Base-by-base conservation (phyloP, 768 basidiomycete species). In the Neoboletus brunneissimus region DNA sequence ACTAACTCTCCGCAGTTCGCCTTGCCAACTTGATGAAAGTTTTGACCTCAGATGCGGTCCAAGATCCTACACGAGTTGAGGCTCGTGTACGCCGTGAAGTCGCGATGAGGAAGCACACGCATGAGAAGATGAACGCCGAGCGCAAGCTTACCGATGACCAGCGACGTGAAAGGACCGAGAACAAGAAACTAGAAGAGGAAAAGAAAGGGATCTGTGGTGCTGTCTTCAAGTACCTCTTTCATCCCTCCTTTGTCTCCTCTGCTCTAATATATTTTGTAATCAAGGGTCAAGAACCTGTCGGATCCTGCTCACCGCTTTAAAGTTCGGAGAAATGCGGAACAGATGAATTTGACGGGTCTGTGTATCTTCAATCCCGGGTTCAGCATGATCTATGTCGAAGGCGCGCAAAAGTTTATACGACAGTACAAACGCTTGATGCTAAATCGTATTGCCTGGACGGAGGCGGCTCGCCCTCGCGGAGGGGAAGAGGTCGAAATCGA, bases 21-120 rank as follows among this genome's bases (percentile, higher is more conserved):
- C 78, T 99, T 57, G 84, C 91, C 41, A 99, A 99, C 72, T 73
- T 98, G 69, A 98, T 98, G 95, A 94, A 93, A 67, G 97, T 99
- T 16, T 78, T 99, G 27, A 98, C 97, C 0, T 91, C 91, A 10
- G 94, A 98, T 66, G 96, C 95, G 0, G 88, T 99, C 25, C 91
- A 94, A 81, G 97, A 98, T 69, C 97, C 97, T 0, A 99, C 97
- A 2, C 87, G 94, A 49, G 93, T 99, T 4, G 97, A 99, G 71
- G 96, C 96, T 6, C 88, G 92, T 32, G 95, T 99, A 15, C 81
- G 94, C 45, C 81, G 91, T 34, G 97, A 99, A 71, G 96, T 98
- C 29, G 90, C 91, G 0, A 88, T 87, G 78, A 82, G 97, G 59
- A 88, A 88, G 66, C 86, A 93, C 61, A 81, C 77, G 9, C 97